Evolutionary conservation across 2,329 filamentous ascomycete species (phyloP), one percentile per base, ranked within the genome.

Genomic region (Aspergillus alliaceus): DNA sequence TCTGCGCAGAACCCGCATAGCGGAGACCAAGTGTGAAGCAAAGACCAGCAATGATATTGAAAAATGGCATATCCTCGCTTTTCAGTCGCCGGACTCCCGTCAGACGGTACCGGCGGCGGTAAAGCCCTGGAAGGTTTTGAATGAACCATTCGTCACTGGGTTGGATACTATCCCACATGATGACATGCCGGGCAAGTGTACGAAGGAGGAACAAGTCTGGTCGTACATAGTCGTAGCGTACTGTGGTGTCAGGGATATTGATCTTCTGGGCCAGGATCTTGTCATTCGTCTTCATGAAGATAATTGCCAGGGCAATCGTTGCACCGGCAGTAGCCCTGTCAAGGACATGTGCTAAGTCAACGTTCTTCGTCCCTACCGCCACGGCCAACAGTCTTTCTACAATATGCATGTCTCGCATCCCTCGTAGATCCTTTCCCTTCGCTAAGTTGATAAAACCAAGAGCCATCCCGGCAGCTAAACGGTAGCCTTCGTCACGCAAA

Each of bases 211-310:
- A 89, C 40, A 97, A 87, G 69, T 99, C 95, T 0, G 95, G 95
- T 2, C 95, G 87, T 18, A 98, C 89, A 70, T 98, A 97, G 71
- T 98, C 95, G 71, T 96, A 98, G 64, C 98, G 93, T 32, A 95
- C 82, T 25, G 90, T 79, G 0, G 95, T 96, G 63, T 96, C 90
- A 0, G 96, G 96, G 0, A 98, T 87, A 71, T 98, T 91, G 52
- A 99, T 88, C 78, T 97, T 98, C 55, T 88, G 86, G 3, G 95
- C 95, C 20, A 99, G 84, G 15, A 90, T 86, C 58, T 86, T 83
- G 69, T 99, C 91, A 62, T 96, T 91, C 0, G 93, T 95, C 75
- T 98, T 98, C 91, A 99, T 95, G 73, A 93, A 99, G 31, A 99
- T 93, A 53, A 99, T 83, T 1, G 92, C 86, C 57, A 97, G 82